These are phyloP conservation scores for Aspergillus persii DNA, from an alignment of 2,329 filamentous ascomycete genomes.

Conservation along the genomic window DNA sequence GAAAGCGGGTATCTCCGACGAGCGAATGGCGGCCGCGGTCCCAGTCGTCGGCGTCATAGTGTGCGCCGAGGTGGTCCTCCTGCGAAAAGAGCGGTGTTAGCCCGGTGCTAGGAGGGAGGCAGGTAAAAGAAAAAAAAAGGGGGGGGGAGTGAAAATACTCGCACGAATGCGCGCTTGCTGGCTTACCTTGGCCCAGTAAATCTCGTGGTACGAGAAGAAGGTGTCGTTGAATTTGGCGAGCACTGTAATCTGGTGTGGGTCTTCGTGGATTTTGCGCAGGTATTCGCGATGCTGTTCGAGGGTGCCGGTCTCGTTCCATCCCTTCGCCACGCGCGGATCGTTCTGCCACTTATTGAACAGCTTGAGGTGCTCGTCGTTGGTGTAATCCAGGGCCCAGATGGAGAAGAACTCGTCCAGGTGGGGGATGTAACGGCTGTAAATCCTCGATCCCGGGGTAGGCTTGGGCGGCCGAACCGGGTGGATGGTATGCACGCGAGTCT, in stretches of 20 bases:
- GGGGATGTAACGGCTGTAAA: constrained; percentile 76
- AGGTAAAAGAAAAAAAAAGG: not conserved
- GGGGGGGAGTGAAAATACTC: not conserved
- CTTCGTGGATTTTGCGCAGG: constrained; percentile 63
- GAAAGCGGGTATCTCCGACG: constrained; percentile 55
- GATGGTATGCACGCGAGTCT: constrained; percentile 55
- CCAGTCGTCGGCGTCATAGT: constrained; percentile 56
- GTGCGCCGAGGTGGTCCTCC: constrained; percentile 60
- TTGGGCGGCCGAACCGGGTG: constrained; percentile 72
- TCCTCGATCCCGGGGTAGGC: constrained; percentile 64
- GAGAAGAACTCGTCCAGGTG: constrained; percentile 73
- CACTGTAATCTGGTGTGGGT: constrained; percentile 69
- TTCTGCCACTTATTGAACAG: constrained; percentile 81
- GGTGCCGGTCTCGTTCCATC: constrained; percentile 76
- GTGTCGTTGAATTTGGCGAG: constrained; percentile 69
- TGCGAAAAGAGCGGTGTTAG: constrained; percentile 16
- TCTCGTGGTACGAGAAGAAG: constrained; percentile 73
- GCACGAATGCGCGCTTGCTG: not conserved
- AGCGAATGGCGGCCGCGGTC: constrained; percentile 62
- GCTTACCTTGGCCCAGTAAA: constrained; percentile 69
- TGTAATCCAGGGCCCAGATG: constrained; percentile 68
- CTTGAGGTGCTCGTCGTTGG: constrained; percentile 60
- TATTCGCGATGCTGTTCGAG: constrained; percentile 72
- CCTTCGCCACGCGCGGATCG: constrained; percentile 72
- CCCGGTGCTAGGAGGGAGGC: not conserved